Base-by-base conservation (phyloP, 2,329 filamentous ascomycete genomes). In the Hymenotorrendiella dingleyae region DNA sequence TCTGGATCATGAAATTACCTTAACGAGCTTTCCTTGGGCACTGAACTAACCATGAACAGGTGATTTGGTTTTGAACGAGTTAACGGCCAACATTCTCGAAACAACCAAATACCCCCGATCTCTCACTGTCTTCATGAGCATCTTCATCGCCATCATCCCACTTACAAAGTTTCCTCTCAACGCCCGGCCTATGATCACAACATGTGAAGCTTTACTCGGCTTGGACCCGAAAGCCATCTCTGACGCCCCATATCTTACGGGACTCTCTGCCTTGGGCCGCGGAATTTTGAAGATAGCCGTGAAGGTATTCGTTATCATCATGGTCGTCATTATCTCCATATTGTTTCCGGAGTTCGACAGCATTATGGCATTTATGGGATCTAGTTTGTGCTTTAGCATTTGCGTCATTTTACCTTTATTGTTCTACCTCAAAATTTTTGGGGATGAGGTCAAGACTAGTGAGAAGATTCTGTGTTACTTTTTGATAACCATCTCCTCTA, bases 121-220 rank as follows among this genome's bases (percentile, higher is more conserved):
- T 1, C 65, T 94, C 29, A 87, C 81, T n/a, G 67, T 91, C 35
- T 70, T 91, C 53, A 84, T 96, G 63, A 88, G 88, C 51, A 70
- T 86, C 48, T 91, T 90, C 63, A 86, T 97, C 54, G 84, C 84
- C 58, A 89, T 96, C 60, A 95, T 97, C 50, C 93, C 91, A 1
- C 70, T 98, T 39, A 96, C 91, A 26, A 98, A 98, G 66, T 81
- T 96, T n/a, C 89, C 90, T 0, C 71, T 96, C 26, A 94, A 90
- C 61, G 84, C 86, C 7, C 83, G 90, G 2, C 93, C 91, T 9
- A 90, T 97, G 54, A 78, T 95, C 51, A 82, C 82, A 23, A 96
- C 89, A 0, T 65, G 86, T 40, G 93, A 97, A 67, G 78, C 93
- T 36, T 67, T 95, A 44, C 74, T 80, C 47, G 88, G 89, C 34